Evolutionary conservation across 1,139 yeast genomes (phyloP).

Genomic region (Fermentozyma sake): DNA sequence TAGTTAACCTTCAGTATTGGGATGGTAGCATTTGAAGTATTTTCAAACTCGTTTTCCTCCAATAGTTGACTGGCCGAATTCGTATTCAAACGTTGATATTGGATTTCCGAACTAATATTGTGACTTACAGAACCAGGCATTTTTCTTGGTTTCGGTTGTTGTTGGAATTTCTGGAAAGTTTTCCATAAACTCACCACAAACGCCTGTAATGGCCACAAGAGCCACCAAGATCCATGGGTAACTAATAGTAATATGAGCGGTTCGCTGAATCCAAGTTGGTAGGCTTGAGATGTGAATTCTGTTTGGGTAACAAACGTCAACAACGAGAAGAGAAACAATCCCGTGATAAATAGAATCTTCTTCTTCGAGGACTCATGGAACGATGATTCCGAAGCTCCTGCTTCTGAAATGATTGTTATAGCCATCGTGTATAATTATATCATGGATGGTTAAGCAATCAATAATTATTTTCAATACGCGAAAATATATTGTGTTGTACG

Average conservation of each 20-base stretch:
- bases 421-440: no score
- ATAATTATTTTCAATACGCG: no score
- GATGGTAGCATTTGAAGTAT: no score
- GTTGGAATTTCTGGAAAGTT: constrained; percentile 25
- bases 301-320: constrained; percentile 73
- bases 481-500: no score
- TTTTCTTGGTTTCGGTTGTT: constrained; percentile 6
- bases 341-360: constrained; percentile 50
- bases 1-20: constrained; percentile 16
- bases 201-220: constrained; percentile 73
- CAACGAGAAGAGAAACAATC: constrained; percentile 57
- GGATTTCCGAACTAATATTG: constrained; percentile 10
- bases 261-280: constrained; percentile 56
- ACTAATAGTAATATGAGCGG: constrained; percentile 64
- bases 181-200: constrained; percentile 41
- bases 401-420: constrained; percentile 11
- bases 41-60: constrained; percentile 17
- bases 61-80: constrained; percentile 26
- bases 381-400: constrained; percentile 9
- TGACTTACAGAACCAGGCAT: constrained; percentile 8
- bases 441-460: no score
- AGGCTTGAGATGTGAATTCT: constrained; percentile 72
- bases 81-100: constrained; percentile 28
- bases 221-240: constrained; percentile 80
- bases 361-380: constrained; percentile 14